Evolutionary conservation across 257 asterid genomes (phyloP), one percentile per base, ranked within the genome.

Genomic region (Leptodermis oblonga): DNA sequence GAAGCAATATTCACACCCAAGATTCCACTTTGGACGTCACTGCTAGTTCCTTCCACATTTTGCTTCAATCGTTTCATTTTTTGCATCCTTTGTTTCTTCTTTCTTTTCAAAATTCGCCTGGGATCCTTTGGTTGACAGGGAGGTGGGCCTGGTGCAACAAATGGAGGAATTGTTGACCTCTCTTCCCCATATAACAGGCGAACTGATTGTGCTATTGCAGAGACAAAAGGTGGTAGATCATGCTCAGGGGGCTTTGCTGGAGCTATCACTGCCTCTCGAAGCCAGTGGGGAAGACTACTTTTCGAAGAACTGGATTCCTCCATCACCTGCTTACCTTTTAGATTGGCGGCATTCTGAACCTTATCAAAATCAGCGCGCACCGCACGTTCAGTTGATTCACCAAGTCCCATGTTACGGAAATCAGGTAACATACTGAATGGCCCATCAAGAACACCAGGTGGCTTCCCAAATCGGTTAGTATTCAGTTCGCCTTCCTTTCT

Each of bases 201-300:
- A 45, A 91, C 96, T 9, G 99, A 93, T 39, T 86, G 87, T 22
- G 96, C 92, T 56, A 93, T 68, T 62, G 97, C 96, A 66, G 96
- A 85, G 62, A 93, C 79, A 62, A 91, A 63, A 7, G 94, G 95
- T 7, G 93, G 95, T 48, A 92, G 77, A 54, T 81, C 79, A 25
- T 77, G 82, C 65, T 82, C 83, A 48, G 81, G 77, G 18, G 73
- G 36, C 67, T 79, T 85, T 30, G 80, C 81, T 34, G 90, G 92
- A 76, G 82, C 68, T 55, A 77, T 86, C 65, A 93, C 99, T 33
- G 90, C 97, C 84, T 82, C 96, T 72, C 92, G 86, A 71, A 93
- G 99, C 99, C 99, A 93, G 72, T 93, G 97, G 30, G 99, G 99
- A 48, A 93, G 86, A 61, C 62, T 70, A 56, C 83, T 84, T 83